Evolutionary conservation across 1,284 basidiomycete species (phyloP).

Genomic region (Melanopsichium pennsylvanicum): DNA sequence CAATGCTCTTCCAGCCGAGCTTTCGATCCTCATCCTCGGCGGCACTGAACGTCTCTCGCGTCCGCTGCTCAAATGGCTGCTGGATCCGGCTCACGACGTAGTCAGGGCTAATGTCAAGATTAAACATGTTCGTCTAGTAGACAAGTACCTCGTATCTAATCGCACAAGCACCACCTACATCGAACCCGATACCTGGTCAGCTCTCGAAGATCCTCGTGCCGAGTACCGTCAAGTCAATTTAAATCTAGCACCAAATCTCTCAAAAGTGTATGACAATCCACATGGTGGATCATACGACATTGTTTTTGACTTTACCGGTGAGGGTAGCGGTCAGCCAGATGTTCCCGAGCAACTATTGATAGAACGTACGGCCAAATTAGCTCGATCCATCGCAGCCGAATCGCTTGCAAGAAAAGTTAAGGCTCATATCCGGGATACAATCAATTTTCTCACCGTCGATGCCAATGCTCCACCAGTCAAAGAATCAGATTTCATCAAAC

Average conservation of each 20-base stretch:
- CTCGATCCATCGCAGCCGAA: constrained; percentile 31
- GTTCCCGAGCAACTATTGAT: constrained; percentile 43
- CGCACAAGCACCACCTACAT: constrained; percentile 35
- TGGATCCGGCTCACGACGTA: constrained; percentile 7
- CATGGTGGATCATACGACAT: constrained; percentile 39
- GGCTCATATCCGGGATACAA: constrained; percentile 51
- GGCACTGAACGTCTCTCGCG: constrained; percentile 40
- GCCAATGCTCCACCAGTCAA: constrained; percentile 23
- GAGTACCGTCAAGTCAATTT: constrained; percentile 56
- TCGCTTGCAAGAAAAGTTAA: constrained; percentile 26
- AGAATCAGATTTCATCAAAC: constrained; percentile 35
- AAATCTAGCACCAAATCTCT: constrained; percentile 17
- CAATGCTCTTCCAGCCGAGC: constrained; percentile 11
- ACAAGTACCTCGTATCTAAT: constrained; percentile 46
- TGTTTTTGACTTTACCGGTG: constrained; percentile 55
- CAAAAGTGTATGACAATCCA: constrained; percentile 31
- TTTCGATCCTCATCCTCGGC: constrained; percentile 52
- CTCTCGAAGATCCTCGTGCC: constrained; percentile 43
- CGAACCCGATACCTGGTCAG: constrained; percentile 35
- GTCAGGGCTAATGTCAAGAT: constrained; percentile 9
- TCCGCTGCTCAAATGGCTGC: constrained; percentile 42
- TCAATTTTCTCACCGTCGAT: constrained; percentile 39
- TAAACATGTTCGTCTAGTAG: constrained; percentile 46
- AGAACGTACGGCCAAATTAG: constrained; percentile 49
- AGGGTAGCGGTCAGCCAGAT: constrained; percentile 29